Base-by-base conservation (phyloP, 176 grass and related monocot species). In the Puya raimondii region DNA sequence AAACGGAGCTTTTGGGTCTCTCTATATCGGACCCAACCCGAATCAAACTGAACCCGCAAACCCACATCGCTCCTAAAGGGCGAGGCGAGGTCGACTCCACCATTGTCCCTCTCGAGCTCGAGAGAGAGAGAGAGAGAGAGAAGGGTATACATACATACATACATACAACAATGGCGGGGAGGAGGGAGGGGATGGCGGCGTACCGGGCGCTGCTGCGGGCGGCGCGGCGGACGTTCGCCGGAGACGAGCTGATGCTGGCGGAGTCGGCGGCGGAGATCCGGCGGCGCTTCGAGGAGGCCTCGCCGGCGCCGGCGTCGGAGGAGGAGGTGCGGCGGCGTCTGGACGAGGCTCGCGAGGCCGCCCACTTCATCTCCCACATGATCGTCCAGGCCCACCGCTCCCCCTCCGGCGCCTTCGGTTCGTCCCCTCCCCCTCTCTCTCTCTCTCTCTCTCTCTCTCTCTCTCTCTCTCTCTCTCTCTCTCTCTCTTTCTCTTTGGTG, bases 251-350 rank as follows among this genome's bases (percentile, higher is more conserved):
- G 80, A 97, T 97, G 89, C 82, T 90, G 29, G 11, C 72, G 58
- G 94, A 90, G 72, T 97, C 89, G 13, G 81, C 85, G 66, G 65
- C 68, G n/a, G 94, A 97, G 89, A 97, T 97, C 79, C 89, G 89
- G 49, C 84, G 84, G 72, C 82, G 78, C 50, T 97, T 97, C 68
- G 94, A 93, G 74, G 94, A 92, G 27, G 75, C 90, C 50, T 84
- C 84, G 1, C 16, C 7, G n/a, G 29, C 33, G 56, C 77, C 86
- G 23, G 64, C 80, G 67, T 63, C 84, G 71, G 89, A 81, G 82
- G 72, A 54, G 20, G 82, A 85, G 57, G 72, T 80, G 66, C 47
- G 59, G 42, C 27, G 72, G 49, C 67, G 80, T n/a, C 74, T 91
- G 23, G 94, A 90, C 64, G 86, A 92, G 47, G 86, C 89, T 21